Evolutionary conservation across 371 early-diverging fungal species (phyloP).

Genomic region (Lichtheimia corymbifera): DNA sequence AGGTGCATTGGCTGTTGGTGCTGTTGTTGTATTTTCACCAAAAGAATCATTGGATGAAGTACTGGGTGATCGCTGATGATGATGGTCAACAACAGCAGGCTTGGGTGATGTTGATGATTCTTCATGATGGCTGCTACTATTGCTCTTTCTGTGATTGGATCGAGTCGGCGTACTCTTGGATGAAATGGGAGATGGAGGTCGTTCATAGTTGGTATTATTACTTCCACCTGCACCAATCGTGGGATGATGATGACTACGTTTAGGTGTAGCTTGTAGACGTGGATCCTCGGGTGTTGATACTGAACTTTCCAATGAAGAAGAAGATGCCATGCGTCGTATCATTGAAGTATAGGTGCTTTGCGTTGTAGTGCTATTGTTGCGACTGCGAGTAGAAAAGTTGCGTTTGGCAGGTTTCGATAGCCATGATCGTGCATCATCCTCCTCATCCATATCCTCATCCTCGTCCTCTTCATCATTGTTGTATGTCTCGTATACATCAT

Average conservation of each 20-base stretch:
- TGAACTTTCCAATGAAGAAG: slow-evolving; percentile 13
- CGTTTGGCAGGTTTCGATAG: slow-evolving; percentile 25
- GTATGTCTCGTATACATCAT: slow-evolving; percentile 24
- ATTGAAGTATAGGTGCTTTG: slow-evolving; percentile 8
- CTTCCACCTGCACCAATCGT: not conserved
- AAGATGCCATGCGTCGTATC: slow-evolving; percentile 12
- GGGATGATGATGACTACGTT: not conserved
- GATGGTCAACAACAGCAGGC: not conserved
- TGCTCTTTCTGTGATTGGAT: slow-evolving; percentile 11
- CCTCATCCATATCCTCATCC: not conserved
- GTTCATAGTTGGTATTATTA: not conserved
- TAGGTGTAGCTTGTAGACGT: not conserved
- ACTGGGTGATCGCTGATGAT: slow-evolving; percentile 7
- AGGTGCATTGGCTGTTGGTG: not conserved
- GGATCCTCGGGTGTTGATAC: slow-evolving; percentile 4
- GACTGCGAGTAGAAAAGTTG: slow-evolving; percentile 20
- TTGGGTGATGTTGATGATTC: slow-evolving; percentile 5
- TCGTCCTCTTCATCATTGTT: slow-evolving; percentile 12
- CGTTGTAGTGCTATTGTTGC: not conserved
- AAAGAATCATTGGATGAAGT: slow-evolving; percentile 13
- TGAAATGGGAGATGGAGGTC: slow-evolving; percentile 22
- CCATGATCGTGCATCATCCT: slow-evolving; percentile 15
- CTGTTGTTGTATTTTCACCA: not conserved
- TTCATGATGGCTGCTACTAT: slow-evolving; percentile 9
- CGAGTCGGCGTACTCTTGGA: slow-evolving; percentile 26